phyloP scores from a whole-genome alignment of 2,329 filamentous ascomycete genomes.

The Fusarium temperatum region DNA sequence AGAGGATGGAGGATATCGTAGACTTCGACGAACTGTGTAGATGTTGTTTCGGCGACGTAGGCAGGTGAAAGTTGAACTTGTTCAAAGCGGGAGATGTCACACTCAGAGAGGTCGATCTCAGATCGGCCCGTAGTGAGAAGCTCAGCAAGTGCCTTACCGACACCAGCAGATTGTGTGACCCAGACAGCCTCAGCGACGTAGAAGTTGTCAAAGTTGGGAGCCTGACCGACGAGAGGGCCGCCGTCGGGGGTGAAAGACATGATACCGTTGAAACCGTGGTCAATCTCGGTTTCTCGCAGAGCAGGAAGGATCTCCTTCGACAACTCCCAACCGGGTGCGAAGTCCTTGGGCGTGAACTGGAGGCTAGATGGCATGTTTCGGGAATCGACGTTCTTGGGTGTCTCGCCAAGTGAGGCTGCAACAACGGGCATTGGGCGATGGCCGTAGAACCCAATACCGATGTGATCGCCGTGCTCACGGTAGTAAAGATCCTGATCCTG shows the following conservation, averaged over 20 bases:
- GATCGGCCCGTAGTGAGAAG: slow-evolving; percentile 65
- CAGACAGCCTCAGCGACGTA: slow-evolving; percentile 73
- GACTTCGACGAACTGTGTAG: slow-evolving; percentile 70
- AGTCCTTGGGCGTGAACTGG: slow-evolving; percentile 67
- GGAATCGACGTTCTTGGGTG: slow-evolving; percentile 63
- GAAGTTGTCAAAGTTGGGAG: slow-evolving; percentile 67
- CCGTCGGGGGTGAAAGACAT: slow-evolving; percentile 74
- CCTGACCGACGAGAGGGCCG: slow-evolving; percentile 66
- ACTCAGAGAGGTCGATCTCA: slow-evolving; percentile 65
- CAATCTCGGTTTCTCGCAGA: slow-evolving; percentile 60
- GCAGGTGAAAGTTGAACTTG: slow-evolving; percentile 64
- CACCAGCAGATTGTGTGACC: slow-evolving; percentile 72
- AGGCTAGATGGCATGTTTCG: slow-evolving; percentile 71
- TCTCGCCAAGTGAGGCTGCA: slow-evolving; percentile 62
- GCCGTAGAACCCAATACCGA: slow-evolving; percentile 71
- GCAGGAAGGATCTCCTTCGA: slow-evolving; percentile 63
- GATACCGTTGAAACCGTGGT: slow-evolving; percentile 71
- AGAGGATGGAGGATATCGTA: slow-evolving; percentile 72
- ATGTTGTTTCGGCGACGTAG: slow-evolving; percentile 67
- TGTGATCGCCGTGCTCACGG: slow-evolving; percentile 69
- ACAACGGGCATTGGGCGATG: slow-evolving; percentile 69
- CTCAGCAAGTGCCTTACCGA: slow-evolving; percentile 68
- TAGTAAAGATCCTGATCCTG: slow-evolving; percentile 73
- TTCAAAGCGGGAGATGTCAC: slow-evolving; percentile 69
- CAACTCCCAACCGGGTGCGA: slow-evolving; percentile 67